Evolutionary conservation across 805 yeast species (phyloP), one percentile per base, ranked within the genome.

Genomic region (Scheffersomyces spartinae): DNA sequence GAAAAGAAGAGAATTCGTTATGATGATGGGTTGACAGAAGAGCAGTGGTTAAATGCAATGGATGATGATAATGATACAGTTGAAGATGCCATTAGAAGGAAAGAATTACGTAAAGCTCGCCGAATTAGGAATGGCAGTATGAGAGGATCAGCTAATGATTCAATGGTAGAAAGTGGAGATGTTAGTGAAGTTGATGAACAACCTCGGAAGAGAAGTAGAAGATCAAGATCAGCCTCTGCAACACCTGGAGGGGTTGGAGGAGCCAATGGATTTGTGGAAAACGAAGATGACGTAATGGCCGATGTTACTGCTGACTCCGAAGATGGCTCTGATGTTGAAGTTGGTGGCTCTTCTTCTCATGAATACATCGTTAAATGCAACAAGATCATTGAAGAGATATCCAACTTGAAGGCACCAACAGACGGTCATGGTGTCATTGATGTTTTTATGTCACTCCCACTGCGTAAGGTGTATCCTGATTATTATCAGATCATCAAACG

Each of bases 21-120:
- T 42, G 97, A 91, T 48, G 95, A 86, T 38, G 71, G 77, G 26
- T 54, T 86, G 40, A 78, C 94, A 3, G 98, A 91, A 45, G 95
- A 83, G 42, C 95, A 88, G 50, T 91, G 96, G 94, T 49, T 78
- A 26, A 71, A 72, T 47, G 83, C 83, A 1, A 69, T 80, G 64
- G 91, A 80, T 47, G 72, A 71, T 30, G 91, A 78, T 30, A 66
- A 73, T 13, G 80, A 69, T 34, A 52, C 69, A 2, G 71, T 71
- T 14, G 79, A 72, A 36, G 77, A 64, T 30, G 78, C 77, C 9
- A 65, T 71, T 18, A 47, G 33, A 53, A 53, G 7, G 58, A 53
- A 33, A 53, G 70, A 37, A 55, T 52, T 30, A 55, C 55, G 23
- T 45, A 35, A 20, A 28, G 31, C 20, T 10, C 22, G 16, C 30